Percentiles rank a stretch among this genome's conserved stretches.
These are phyloP conservation scores for Micractinium sp. DNA, from an alignment of 139 green algal species.

Conservation along the genomic window DNA sequence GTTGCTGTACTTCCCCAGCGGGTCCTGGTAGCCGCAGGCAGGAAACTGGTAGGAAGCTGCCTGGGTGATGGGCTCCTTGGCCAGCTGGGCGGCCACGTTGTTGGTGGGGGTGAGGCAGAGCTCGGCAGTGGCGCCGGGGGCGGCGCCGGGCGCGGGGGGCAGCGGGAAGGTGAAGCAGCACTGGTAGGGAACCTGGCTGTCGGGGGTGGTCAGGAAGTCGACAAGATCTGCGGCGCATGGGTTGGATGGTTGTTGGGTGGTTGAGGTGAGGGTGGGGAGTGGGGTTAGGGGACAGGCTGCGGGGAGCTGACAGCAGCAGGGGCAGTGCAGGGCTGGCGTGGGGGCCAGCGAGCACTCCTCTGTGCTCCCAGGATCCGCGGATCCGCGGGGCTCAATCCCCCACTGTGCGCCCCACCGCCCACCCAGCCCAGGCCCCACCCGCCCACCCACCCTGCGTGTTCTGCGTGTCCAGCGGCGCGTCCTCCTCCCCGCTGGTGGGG, in stretches of 20 bases:
- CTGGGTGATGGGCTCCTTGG: slow-evolving; percentile 7
- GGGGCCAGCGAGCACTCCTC: too few relatives aligned
- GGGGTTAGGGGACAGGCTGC: background rate
- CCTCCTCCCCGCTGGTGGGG: background rate
- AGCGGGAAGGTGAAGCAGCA: slow-evolving; percentile 19
- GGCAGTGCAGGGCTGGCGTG: too few relatives aligned
- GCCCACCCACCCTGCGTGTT: background rate
- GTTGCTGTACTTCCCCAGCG: background rate
- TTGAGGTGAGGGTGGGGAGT: background rate
- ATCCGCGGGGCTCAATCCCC: too few relatives aligned
- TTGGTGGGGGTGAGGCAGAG: background rate
- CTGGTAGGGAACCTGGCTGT: background rate
- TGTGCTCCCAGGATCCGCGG: too few relatives aligned
- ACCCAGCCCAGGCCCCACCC: too few relatives aligned
- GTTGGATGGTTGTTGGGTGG: background rate
- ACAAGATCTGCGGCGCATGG: background rate
- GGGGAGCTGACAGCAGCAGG: background rate
- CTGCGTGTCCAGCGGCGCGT: background rate
- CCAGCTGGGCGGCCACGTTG: background rate
- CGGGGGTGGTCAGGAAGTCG: background rate
- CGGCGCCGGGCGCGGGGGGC: background rate
- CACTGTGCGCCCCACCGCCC: too few relatives aligned
- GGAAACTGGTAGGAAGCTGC: slow-evolving; percentile 10
- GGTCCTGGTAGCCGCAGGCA: slow-evolving; percentile 7
- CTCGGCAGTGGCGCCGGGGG: background rate